Evolutionary conservation across 192 early-diverging fungal species (phyloP).

Genomic region (Entomortierella chlamydospora): DNA sequence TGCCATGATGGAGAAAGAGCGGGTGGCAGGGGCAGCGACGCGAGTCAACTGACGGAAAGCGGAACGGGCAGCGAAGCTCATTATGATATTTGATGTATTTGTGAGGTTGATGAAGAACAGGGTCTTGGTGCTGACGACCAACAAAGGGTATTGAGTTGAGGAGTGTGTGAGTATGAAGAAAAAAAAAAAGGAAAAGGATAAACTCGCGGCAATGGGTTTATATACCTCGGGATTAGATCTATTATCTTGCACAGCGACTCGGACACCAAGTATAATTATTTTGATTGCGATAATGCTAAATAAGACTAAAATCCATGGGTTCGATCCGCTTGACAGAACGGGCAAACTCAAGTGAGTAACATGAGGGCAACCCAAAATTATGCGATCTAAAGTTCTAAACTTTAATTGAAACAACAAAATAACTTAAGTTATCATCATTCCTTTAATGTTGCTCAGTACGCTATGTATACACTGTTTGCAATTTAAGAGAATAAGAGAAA

Average conservation of each 20-base stretch:
- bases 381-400: too few relatives aligned
- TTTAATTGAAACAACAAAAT: too few relatives aligned
- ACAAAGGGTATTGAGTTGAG: not conserved
- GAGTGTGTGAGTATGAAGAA: not conserved
- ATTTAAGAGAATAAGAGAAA: too few relatives aligned
- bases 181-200: conserved; percentile 12
- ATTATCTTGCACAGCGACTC: not conserved
- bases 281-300: too few relatives aligned
- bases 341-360: conserved; percentile 1
- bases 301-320: too few relatives aligned
- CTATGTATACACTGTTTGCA: too few relatives aligned
- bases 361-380: conserved; percentile 1
- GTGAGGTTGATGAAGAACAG: not conserved
- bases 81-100: conserved; percentile 20
- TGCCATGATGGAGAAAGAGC: conserved; percentile 52
- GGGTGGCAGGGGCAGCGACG: conserved; percentile 43
- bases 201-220: not conserved
- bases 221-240: conserved; percentile 9
- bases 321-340: too few relatives aligned
- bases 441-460: too few relatives aligned
- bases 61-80: conserved; percentile 54
- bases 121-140: not conserved
- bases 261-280: not conserved
- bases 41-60: conserved; percentile 54
- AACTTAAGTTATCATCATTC: too few relatives aligned